Evolutionary conservation across 805 yeast genomes (phyloP).

Genomic region (Hanseniaspora singularis): DNA sequence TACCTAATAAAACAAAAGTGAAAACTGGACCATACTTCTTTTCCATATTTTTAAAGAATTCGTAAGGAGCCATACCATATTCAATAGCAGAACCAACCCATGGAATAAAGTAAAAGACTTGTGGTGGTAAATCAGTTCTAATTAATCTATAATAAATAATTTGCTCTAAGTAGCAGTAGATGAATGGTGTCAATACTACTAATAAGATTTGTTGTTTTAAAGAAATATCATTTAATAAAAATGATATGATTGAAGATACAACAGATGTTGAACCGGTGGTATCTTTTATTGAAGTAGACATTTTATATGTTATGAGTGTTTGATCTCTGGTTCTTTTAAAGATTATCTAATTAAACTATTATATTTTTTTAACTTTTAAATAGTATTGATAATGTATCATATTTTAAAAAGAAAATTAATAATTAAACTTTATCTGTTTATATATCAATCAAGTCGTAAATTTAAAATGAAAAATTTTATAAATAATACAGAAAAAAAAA

Average conservation of each 20-base stretch:
- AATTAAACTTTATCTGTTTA: no score
- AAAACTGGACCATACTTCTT: conserved; percentile 84
- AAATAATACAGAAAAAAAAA: no score
- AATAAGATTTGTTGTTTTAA: conserved; percentile 28
- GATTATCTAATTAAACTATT: no score
- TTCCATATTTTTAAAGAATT: conserved; percentile 69
- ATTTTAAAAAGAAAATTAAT: no score
- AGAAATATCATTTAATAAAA: conserved; percentile 1
- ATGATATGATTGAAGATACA: conserved; percentile 5
- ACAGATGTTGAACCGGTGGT: not conserved
- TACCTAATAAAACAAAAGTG: conserved; percentile 80
- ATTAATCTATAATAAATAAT: conserved; percentile 42
- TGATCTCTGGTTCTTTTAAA: no score
- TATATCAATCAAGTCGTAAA: no score
- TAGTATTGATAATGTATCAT: no score
- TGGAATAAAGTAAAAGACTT: conserved; percentile 86
- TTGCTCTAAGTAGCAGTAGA: conserved; percentile 57
- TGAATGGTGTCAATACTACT: conserved; percentile 39
- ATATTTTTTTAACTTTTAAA: no score
- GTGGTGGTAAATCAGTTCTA: conserved; percentile 72
- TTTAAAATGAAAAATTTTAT: no score
- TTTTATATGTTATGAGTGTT: no score
- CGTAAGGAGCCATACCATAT: conserved; percentile 90
- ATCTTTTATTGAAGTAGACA: no score
- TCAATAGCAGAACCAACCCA: conserved; percentile 87